phyloP scores from a whole-genome alignment of 495 filamentous ascomycete genomes.

The Pyrenula aspistea region DNA sequence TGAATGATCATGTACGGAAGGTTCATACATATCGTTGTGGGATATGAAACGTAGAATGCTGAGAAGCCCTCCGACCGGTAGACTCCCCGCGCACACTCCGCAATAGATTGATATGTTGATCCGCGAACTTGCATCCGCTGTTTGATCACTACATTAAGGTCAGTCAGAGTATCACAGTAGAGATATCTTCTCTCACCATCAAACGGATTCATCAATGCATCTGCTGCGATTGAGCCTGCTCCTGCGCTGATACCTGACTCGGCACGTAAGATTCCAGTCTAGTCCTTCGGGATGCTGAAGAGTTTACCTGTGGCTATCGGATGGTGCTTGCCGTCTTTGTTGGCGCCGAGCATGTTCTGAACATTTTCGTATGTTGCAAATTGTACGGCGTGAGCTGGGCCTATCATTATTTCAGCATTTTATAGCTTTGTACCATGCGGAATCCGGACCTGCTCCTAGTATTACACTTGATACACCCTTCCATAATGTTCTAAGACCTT shows the following conservation, averaged over 20 bases:
- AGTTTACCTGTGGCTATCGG: slow-evolving; percentile 76
- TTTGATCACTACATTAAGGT: slow-evolving; percentile 66
- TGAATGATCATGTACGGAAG: slow-evolving; percentile 94
- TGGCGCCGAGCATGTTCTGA: slow-evolving; percentile 91
- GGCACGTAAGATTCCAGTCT: not conserved
- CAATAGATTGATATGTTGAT: slow-evolving; percentile 75
- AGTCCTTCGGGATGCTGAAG: no score
- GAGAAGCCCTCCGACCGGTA: slow-evolving; percentile 78
- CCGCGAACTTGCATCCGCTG: slow-evolving; percentile 98
- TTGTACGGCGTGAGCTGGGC: slow-evolving; percentile 93
- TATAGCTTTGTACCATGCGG: not conserved
- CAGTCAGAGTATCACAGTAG: slow-evolving; percentile 7
- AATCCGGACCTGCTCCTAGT: slow-evolving; percentile 72
- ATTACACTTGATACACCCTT: slow-evolving; percentile 93
- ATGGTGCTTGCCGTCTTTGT: slow-evolving; percentile 78
- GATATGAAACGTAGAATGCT: slow-evolving; percentile 98
- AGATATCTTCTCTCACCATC: slow-evolving; percentile 51
- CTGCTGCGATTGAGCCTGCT: slow-evolving; percentile 62
- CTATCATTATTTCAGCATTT: slow-evolving; percentile 26
- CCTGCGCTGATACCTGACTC: not conserved
- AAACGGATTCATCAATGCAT: slow-evolving; percentile 99
- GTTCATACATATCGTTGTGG: slow-evolving; percentile 96
- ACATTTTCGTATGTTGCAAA: slow-evolving; percentile 97
- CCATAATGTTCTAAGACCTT: slow-evolving; percentile 88
- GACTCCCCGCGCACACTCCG: slow-evolving; percentile 73